Percentiles rank a stretch among this genome's conserved stretches.
phyloP scores from a whole-genome alignment of 306 rosid species.

The Ormosia emarginata region DNA sequence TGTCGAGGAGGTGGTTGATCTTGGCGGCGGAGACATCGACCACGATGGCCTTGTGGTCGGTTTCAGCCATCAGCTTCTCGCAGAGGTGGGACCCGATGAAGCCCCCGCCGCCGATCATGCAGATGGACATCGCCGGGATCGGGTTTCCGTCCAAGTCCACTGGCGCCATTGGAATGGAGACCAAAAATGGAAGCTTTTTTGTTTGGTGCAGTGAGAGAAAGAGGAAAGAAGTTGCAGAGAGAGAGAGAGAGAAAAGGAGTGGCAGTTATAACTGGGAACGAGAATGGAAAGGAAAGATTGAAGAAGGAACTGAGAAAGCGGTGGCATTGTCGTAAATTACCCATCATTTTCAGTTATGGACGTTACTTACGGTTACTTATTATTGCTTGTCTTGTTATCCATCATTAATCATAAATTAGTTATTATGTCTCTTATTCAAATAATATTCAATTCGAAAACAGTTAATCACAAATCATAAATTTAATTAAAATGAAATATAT shows the following conservation, averaged over 20 bases:
- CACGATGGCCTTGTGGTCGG: slow-evolving; percentile 65
- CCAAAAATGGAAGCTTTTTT: not conserved
- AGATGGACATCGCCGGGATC: slow-evolving; percentile 56
- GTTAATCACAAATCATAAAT: too few species aligned
- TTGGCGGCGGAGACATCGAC: slow-evolving; percentile 70
- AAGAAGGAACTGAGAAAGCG: slow-evolving; percentile 16
- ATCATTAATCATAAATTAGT: too few species aligned
- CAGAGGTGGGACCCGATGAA: slow-evolving; percentile 92
- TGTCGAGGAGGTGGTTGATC: slow-evolving; percentile 66
- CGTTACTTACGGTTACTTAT: not conserved
- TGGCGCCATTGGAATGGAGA: slow-evolving; percentile 19
- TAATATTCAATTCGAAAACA: too few species aligned
- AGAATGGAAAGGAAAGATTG: not conserved
- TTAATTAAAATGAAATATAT: too few species aligned
- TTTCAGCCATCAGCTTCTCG: slow-evolving; percentile 71
- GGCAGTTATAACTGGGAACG: slow-evolving; percentile 16
- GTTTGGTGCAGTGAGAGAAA: not conserved
- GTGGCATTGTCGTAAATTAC: slow-evolving; percentile 25
- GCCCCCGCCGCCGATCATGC: slow-evolving; percentile 90
- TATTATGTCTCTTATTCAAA: too few species aligned
- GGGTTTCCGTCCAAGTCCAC: slow-evolving; percentile 63
- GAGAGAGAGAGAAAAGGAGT: not conserved
- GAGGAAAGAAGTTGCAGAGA: not conserved
- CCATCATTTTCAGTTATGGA: slow-evolving; percentile 1
- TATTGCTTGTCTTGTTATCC: too few species aligned